Percentiles rank a stretch among this genome's conserved stretches.
Conservation (phyloP, 257 asterid species). For the Plantago major region DNA sequence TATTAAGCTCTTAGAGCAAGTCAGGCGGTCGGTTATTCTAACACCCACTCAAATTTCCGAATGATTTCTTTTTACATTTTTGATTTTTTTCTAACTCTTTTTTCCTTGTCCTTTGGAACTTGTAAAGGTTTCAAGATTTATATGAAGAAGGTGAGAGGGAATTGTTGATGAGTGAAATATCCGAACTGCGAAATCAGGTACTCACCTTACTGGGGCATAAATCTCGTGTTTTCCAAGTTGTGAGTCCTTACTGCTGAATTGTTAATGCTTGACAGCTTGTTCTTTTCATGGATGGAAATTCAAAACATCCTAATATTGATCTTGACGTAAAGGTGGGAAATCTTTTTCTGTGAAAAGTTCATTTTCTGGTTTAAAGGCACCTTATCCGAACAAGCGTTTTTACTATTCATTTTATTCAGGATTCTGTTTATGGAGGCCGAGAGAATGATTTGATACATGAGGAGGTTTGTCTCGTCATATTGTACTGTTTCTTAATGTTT, state of each 20-base stretch:
- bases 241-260: slow-evolving; percentile 12
- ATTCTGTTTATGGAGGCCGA: slow-evolving; percentile 20
- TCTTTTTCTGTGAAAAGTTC: slow-evolving; percentile 19
- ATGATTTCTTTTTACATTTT: slow-evolving; percentile 7
- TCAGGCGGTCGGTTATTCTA: slow-evolving; percentile 45
- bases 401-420: slow-evolving; percentile 37
- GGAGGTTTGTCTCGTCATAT: slow-evolving; percentile 48
- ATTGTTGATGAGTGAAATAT: slow-evolving; percentile 65
- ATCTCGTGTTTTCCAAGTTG: slow-evolving; percentile 7
- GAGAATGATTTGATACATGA: slow-evolving; percentile 39
- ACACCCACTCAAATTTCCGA: not conserved
- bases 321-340: slow-evolving; percentile 31
- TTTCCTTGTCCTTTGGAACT: not conserved
- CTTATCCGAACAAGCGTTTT: slow-evolving; percentile 17
- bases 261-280: slow-evolving; percentile 42
- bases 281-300: slow-evolving; percentile 53
- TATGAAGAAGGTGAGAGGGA: slow-evolving; percentile 97
- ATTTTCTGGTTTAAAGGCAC: slow-evolving; percentile 11
- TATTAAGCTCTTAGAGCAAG: slow-evolving; percentile 81
- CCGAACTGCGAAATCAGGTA: slow-evolving; percentile 78
- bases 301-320: slow-evolving; percentile 39
- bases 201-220: slow-evolving; percentile 4
- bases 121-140: slow-evolving; percentile 76
- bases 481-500: slow-evolving; percentile 12
- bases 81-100: slow-evolving; percentile 5